A percentile compares a stretch with the other conserved stretches of the same genome.
phyloP scores from a whole-genome alignment of 345 rosid species.

The Lepidium africanum region DNA sequence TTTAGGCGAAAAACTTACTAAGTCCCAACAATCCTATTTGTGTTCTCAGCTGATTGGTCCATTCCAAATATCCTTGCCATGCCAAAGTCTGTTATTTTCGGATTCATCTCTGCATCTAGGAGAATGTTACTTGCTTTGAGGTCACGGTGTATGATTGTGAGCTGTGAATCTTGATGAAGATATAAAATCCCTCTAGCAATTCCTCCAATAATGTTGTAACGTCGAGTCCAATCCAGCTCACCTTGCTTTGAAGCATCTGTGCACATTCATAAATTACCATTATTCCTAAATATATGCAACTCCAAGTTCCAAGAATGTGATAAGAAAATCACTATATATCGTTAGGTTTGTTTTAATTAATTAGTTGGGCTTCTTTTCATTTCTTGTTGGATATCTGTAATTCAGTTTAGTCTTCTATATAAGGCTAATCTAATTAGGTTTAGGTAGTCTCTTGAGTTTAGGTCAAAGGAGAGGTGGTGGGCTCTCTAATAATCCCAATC shows the following conservation, averaged over 20 bases:
- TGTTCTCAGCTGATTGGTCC: conserved; percentile 28
- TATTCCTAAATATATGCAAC: not conserved
- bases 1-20: no score
- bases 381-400: no score
- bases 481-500: no score
- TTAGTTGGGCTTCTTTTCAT: no score
- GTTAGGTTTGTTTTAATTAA: no score
- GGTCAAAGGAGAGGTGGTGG: no score
- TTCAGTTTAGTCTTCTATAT: no score
- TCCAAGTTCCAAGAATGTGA: not conserved
- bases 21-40: not conserved
- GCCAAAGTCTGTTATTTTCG: conserved; percentile 64
- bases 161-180: conserved; percentile 40
- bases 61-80: conserved; percentile 45
- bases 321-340: no score
- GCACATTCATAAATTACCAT: not conserved
- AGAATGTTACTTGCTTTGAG: conserved; percentile 52
- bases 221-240: conserved; percentile 37
- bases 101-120: conserved; percentile 44
- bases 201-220: conserved; percentile 36
- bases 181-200: conserved; percentile 36
- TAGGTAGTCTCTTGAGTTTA: no score
- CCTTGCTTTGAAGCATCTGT: conserved; percentile 28
- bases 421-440: no score
- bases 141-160: conserved; percentile 56